Conservation (phyloP, 2,329 filamentous ascomycete genomes). For the Drechslerella stenobrocha region DNA sequence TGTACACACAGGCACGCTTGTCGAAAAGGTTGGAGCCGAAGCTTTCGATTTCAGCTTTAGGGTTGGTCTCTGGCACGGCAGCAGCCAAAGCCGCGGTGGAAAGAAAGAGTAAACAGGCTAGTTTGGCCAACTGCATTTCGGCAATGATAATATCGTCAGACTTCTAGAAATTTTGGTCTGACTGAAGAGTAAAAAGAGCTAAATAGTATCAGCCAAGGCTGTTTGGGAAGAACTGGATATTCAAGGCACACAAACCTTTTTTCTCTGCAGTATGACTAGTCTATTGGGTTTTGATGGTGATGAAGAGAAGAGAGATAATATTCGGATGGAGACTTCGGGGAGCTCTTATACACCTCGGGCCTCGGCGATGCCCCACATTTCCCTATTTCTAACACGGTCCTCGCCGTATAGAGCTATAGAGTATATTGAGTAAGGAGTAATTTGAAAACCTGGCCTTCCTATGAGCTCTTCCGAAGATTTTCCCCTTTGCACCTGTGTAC, state of each 20-base stretch:
- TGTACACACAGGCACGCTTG: slow-evolving; percentile 1
- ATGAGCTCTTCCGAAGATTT: too few relatives aligned
- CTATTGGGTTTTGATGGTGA: neutral
- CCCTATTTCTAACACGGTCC: too few relatives aligned
- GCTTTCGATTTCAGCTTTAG: neutral
- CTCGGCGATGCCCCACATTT: too few relatives aligned
- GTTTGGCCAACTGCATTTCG: slow-evolving; percentile 1
- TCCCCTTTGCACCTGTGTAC: too few relatives aligned
- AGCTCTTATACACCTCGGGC: slow-evolving; percentile 1
- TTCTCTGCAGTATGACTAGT: neutral
- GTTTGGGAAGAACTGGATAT: neutral
- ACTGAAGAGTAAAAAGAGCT: neutral
- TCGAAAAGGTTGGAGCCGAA: neutral
- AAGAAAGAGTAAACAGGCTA: neutral
- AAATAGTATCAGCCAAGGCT: neutral
- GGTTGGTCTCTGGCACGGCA: slow-evolving; percentile 5
- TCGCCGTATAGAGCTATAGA: too few relatives aligned
- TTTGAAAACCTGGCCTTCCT: too few relatives aligned
- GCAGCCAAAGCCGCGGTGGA: neutral
- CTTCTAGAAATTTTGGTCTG: neutral
- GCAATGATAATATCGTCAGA: neutral
- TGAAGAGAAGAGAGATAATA: neutral
- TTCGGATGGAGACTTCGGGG: neutral
- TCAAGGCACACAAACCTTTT: neutral
- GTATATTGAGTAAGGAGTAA: too few relatives aligned